Base-by-base conservation (phyloP, 371 early-diverging fungal genomes). In the Mucor saturninus region DNA sequence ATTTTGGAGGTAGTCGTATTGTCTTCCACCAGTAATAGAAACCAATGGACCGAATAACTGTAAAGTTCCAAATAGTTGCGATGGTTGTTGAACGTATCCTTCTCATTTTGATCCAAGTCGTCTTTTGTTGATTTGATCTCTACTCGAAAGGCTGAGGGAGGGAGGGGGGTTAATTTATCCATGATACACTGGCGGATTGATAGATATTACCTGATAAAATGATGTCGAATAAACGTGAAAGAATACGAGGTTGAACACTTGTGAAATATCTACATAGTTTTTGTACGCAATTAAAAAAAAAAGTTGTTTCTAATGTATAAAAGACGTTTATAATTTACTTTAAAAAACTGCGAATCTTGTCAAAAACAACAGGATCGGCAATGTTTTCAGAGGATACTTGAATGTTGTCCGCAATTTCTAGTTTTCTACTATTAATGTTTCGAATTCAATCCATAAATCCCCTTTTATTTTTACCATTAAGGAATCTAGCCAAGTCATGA, bases 41-140 rank as follows among this genome's bases (percentile, higher is more conserved):
- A 72, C 92, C 93, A 92, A 59, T 88, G 86, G 37, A 89, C 69
- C 52, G 93, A 56, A 59, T 91, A 95, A 10, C 87, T 90, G 59
- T 93, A 94, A 63, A 89, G 79, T 67, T 94, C 93, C 8, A 95
- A 72, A 28, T 84, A 71, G 2, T 72, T 63, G 2, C 84, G 80
- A 67, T 91, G 90, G 21, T 70, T 73, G 26, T 85, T 80, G 69
- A 87, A 90, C 11, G 87, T 80, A 35, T 90, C 89, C 45, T 87
- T 88, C 30, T 88, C 86, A 39, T 89, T 79, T 31, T 76, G 76
- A 1, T 82, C 81, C 45, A 93, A 59, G 46, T 90, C 90, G 13
- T 73, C 77, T 3, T 86, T 67, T 2, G 88, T 83, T 5, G 79
- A 62, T 69, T 74, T 78, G 32, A 88, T 79, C 67, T 89, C 89